These are phyloP conservation scores for Lipomyces yamadae DNA, from an alignment of 805 yeast species.

Conservation along the genomic window DNA sequence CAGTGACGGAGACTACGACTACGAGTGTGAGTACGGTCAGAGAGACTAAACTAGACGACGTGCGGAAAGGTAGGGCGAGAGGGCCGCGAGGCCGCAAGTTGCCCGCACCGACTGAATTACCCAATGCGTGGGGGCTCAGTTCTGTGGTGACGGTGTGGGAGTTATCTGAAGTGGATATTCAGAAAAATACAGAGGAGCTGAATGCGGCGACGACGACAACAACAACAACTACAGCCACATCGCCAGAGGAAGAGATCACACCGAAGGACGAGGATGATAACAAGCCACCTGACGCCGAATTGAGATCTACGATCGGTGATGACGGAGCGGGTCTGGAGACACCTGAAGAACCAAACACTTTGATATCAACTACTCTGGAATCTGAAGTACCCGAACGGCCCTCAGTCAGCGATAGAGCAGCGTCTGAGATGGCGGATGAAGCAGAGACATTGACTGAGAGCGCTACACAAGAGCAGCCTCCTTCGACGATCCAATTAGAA, in stretches of 20 bases:
- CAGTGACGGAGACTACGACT: slow-evolving; percentile 18
- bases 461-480: not conserved
- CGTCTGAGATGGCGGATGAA: not conserved
- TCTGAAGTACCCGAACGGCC: not conserved
- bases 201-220: not conserved
- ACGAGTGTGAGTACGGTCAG: slow-evolving; percentile 31
- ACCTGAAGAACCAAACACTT: not conserved
- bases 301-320: slow-evolving; percentile 15
- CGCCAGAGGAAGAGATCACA: not conserved
- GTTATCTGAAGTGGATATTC: slow-evolving; percentile 7
- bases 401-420: not conserved
- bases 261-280: too few relatives aligned
- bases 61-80: slow-evolving; percentile 59
- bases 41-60: slow-evolving; percentile 44
- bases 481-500: too few relatives aligned
- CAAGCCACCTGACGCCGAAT: not conserved
- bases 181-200: not conserved
- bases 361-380: not conserved
- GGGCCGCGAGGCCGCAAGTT: slow-evolving; percentile 78
- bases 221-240: too few relatives aligned
- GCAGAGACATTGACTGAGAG: not conserved
- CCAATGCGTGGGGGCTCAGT: slow-evolving; percentile 39
- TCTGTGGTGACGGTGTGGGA: slow-evolving; percentile 25
- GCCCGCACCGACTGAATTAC: slow-evolving; percentile 56
- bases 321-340: slow-evolving; percentile 4